phyloP scores from a whole-genome alignment of 1,284 basidiomycete species.

The Anthracocystis walkeri region DNA sequence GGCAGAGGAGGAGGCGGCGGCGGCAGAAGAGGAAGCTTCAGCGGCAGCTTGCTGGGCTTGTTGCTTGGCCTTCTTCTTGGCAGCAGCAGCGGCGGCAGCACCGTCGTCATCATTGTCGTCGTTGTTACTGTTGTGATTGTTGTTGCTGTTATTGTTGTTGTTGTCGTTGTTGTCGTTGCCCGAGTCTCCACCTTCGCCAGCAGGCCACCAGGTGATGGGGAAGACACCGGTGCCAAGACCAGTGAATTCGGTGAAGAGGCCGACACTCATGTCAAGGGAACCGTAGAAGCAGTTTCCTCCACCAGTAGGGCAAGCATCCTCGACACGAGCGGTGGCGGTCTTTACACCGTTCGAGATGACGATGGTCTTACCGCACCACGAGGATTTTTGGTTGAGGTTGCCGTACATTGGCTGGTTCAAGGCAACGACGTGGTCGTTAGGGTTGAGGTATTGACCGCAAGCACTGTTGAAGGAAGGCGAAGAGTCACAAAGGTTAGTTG shows the following conservation, averaged over 20 bases:
- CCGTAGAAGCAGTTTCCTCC: constrained; percentile 59
- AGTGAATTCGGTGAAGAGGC: constrained; percentile 60
- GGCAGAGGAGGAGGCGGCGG: constrained; percentile 30
- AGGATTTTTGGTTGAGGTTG: constrained; percentile 41
- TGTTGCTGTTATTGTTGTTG: constrained; percentile 23
- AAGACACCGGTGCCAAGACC: constrained; percentile 55
- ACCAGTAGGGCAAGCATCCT: constrained; percentile 63
- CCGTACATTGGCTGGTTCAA: constrained; percentile 65
- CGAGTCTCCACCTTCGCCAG: constrained; percentile 31
- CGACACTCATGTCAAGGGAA: constrained; percentile 62
- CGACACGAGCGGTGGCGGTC: constrained; percentile 50
- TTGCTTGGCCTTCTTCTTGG: constrained; percentile 37
- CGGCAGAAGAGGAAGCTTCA: constrained; percentile 26
- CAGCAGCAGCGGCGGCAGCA: constrained; percentile 26
- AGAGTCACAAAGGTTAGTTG: background rate
- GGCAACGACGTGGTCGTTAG: constrained; percentile 58
- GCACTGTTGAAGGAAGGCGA: constrained; percentile 33
- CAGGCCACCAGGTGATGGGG: constrained; percentile 62
- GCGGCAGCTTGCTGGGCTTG: constrained; percentile 36
- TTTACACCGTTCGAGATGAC: constrained; percentile 58
- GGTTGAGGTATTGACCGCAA: constrained; percentile 52
- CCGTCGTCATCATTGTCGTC: constrained; percentile 11
- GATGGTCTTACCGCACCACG: constrained; percentile 60
- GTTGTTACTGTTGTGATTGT: constrained; percentile 19
- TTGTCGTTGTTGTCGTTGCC: constrained; percentile 16